Base-by-base conservation (phyloP, 441 rosid genomes). In the Manihot esculenta region DNA sequence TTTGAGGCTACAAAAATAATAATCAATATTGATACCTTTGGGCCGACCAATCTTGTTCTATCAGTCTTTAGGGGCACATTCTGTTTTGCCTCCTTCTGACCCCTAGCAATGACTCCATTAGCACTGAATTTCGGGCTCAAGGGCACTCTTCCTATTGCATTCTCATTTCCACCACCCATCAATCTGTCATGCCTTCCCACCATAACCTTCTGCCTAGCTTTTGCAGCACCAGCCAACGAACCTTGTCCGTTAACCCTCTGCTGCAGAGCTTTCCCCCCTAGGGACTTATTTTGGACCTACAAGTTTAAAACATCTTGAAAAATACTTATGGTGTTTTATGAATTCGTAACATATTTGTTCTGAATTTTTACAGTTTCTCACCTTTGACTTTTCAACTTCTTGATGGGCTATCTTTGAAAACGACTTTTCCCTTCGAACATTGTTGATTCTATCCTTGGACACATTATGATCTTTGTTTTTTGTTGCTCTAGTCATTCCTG, bases 301-400 rank as follows among this genome's bases (percentile, higher is more conserved):
- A 50, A 69, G 10, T 68, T 72, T 64, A 60, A 35, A 74, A 35
- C 47, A 62, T 41, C n/a, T 53, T 27, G 42, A 58, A 49, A 41
- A 3, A 20, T 14, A 21, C 50, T 27, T 44, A 24, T 60, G 53
- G 35, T 8, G 20, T 21, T 35, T 49, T 59, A 44, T 27, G 26
- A 56, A 56, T 18, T 11, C 21, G 61, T 8, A 62, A 55, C 6
- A 7, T 1, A 2, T 24, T 23, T 35, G 44, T 24, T 20, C 49
- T 8, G 48, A 65, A 62, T n/a, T 48, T 56, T 15, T 47, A 58
- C 45, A 50, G 18, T 9, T 58, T 61, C 81, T 77, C 48, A 81
- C 87, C 87, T 84, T 83, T 18, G 78, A 62, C 72, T 79, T 84
- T 64, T 76, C 55, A 55, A 69, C 78, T 67, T 81, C 71, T 49